These are phyloP conservation scores for Gracilaria vermiculophylla DNA, from an alignment of 23 red algal species.

Conservation along the genomic window DNA sequence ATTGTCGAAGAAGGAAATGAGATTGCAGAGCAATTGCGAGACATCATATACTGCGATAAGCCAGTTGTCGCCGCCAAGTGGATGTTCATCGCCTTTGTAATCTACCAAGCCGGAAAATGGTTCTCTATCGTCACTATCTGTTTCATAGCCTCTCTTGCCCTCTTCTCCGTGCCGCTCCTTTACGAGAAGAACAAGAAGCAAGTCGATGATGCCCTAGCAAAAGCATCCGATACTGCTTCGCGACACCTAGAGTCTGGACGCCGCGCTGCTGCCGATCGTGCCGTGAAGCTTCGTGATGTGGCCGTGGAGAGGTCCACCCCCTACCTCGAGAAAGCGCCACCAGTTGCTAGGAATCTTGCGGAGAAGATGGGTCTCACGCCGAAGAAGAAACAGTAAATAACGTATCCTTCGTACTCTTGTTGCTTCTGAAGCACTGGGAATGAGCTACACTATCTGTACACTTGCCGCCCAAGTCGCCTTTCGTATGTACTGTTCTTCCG, in stretches of 20 bases:
- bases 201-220: slow-evolving; percentile 59
- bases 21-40: slow-evolving; percentile 39
- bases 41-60: slow-evolving; percentile 63
- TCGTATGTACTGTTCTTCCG: slow-evolving; percentile 3
- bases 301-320: slow-evolving; percentile 49
- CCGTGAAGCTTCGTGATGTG: slow-evolving; percentile 43
- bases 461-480: background rate
- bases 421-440: background rate
- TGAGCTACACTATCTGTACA: slow-evolving; percentile 1
- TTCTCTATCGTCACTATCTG: slow-evolving; percentile 41
- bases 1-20: slow-evolving; percentile 69
- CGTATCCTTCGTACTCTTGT: background rate
- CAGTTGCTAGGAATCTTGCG: slow-evolving; percentile 50
- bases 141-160: slow-evolving; percentile 4
- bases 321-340: slow-evolving; percentile 61
- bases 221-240: slow-evolving; percentile 45
- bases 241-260: slow-evolving; percentile 46
- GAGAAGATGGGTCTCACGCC: slow-evolving; percentile 65
- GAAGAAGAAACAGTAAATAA: slow-evolving; percentile 28
- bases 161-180: slow-evolving; percentile 54
- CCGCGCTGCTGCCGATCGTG: slow-evolving; percentile 12
- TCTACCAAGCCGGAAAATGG: slow-evolving; percentile 47
- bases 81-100: slow-evolving; percentile 1
- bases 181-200: slow-evolving; percentile 74
- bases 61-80: background rate